These are phyloP conservation scores for Melanogaster broomeanus DNA, from an alignment of 768 basidiomycete species.

Conservation along the genomic window DNA sequence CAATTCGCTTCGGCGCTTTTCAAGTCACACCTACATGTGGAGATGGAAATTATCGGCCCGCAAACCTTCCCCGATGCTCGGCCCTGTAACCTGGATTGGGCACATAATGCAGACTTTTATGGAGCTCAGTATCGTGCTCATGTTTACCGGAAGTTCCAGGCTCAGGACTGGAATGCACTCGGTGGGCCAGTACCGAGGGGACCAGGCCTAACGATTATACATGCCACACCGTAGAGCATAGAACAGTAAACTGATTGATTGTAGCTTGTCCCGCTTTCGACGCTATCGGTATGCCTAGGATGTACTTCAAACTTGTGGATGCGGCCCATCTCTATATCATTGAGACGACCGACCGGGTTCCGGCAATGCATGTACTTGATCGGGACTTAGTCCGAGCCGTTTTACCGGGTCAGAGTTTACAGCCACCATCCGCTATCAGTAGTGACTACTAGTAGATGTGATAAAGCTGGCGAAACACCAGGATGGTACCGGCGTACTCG, in stretches of 20 bases:
- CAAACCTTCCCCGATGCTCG: conserved; percentile 17
- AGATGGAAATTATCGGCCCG: conserved; percentile 17
- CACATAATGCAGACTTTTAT: conserved; percentile 28
- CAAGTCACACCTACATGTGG: conserved; percentile 30
- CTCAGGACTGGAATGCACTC: conserved; percentile 24
- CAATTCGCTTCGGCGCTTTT: conserved; percentile 21
- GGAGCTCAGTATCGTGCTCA: conserved; percentile 32
- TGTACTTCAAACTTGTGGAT: conserved; percentile 4
- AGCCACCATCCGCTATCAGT: not conserved
- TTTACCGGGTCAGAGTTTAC: not conserved
- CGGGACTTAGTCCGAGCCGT: too few relatives aligned
- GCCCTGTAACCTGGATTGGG: conserved; percentile 30
- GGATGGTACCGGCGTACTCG: too few relatives aligned
- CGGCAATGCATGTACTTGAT: too few relatives aligned
- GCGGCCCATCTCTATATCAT: too few relatives aligned
- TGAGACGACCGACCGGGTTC: too few relatives aligned
- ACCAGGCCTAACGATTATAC: conserved; percentile 25
- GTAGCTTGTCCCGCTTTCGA: conserved; percentile 1
- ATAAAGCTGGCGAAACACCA: not conserved
- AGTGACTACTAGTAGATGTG: not conserved
- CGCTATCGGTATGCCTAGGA: conserved; percentile 10
- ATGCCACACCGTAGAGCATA: conserved; percentile 17
- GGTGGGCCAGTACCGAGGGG: conserved; percentile 27
- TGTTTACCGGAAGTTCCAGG: conserved; percentile 31
- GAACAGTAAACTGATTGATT: too few relatives aligned